These are phyloP conservation scores for Phytophthora litchii DNA, from an alignment of 352 stramenopile species.

Conservation along the genomic window DNA sequence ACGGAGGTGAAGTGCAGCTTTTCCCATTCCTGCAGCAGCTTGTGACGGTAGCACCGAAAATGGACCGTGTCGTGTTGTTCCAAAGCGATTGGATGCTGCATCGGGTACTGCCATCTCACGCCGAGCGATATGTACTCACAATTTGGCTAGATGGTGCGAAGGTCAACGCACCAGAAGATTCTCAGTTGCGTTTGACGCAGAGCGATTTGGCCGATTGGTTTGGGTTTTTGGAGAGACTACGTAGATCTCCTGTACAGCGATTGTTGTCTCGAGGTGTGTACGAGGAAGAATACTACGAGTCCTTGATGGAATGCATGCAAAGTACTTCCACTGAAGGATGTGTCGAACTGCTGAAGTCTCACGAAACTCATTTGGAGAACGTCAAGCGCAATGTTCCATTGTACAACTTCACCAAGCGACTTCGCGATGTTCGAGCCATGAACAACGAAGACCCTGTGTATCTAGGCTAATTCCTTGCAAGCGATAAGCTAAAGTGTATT, in stretches of 20 bases:
- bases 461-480: conserved; percentile 28
- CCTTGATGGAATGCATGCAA: conserved; percentile 76
- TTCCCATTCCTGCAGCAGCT: conserved; percentile 70
- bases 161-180: conserved; percentile 61
- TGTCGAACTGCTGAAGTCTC: conserved; percentile 62
- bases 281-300: conserved; percentile 76
- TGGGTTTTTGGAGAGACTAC: conserved; percentile 65
- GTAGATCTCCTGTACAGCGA: conserved; percentile 64
- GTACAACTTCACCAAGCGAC: conserved; percentile 51
- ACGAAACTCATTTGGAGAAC: conserved; percentile 67
- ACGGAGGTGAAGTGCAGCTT: conserved; percentile 80
- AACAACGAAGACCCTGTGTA: conserved; percentile 39
- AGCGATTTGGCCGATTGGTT: conserved; percentile 70
- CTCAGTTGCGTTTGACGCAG: conserved; percentile 67
- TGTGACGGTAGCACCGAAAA: conserved; percentile 66
- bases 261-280: conserved; percentile 80
- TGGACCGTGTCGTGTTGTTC: conserved; percentile 79
- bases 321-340: conserved; percentile 54
- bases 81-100: conserved; percentile 77
- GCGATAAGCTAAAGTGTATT: conserved; percentile 1
- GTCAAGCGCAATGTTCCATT: conserved; percentile 53
- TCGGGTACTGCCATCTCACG: conserved; percentile 59
- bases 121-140: conserved; percentile 67
- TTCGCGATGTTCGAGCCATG: conserved; percentile 56
- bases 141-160: conserved; percentile 63